Evolutionary conservation across 306 rosid genomes (phyloP).

Genomic region (Fragaria vesca): DNA sequence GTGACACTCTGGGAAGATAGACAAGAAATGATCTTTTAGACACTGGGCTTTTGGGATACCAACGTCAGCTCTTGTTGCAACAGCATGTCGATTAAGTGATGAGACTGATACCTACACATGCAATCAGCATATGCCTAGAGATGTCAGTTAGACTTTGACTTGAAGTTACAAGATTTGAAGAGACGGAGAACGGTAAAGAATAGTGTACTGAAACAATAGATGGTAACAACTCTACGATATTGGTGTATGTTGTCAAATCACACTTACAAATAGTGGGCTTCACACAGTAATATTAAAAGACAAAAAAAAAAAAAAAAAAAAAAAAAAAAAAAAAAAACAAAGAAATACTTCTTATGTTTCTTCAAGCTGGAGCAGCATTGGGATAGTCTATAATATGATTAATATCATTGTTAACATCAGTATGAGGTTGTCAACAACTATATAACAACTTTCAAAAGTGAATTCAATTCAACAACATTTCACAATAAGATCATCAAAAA

Average conservation of each 20-base stretch:
- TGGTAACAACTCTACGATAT: not conserved
- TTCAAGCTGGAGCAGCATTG: not conserved
- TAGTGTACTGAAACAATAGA: not conserved
- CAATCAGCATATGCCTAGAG: slow-evolving; percentile 43
- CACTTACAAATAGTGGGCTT: not conserved
- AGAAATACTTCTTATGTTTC: not conserved
- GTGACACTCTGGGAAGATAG: slow-evolving; percentile 90
- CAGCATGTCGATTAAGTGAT: slow-evolving; percentile 97
- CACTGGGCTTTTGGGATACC: slow-evolving; percentile 94
- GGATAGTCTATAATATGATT: not conserved
- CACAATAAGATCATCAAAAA: not conserved
- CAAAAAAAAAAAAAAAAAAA: not conserved
- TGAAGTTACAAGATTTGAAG: not conserved
- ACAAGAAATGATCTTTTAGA: slow-evolving; percentile 81
- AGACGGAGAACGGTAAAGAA: not conserved
- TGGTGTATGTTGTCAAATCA: not conserved
- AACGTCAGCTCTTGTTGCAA: slow-evolving; percentile 97
- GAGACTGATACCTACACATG: slow-evolving; percentile 92
- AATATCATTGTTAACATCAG: not conserved
- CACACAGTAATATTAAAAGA: no score
- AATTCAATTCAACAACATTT: not conserved
- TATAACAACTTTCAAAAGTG: not conserved
- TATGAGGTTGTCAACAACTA: not conserved
- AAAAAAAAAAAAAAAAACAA: not conserved
- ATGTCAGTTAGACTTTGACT: slow-evolving; percentile 5